These are phyloP conservation scores for Rhizopus stolonifer DNA, from an alignment of 371 early-diverging fungal species.

Conservation along the genomic window DNA sequence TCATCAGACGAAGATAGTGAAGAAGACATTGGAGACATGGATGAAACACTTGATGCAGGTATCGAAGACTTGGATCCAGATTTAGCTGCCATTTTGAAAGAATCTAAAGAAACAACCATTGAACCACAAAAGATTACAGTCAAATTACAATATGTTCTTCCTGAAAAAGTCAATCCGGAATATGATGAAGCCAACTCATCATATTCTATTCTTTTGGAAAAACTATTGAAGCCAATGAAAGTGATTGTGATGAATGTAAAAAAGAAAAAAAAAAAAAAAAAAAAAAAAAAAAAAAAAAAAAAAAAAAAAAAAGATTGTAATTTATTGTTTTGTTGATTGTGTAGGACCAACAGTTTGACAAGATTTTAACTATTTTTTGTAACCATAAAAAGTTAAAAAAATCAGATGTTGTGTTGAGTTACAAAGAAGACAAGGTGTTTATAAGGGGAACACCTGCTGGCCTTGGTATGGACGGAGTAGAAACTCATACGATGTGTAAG, in stretches of 20 bases:
- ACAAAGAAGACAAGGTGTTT: constrained; percentile 33
- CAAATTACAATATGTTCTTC: constrained; percentile 30
- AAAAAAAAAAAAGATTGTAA: no score
- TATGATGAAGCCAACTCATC: neutral
- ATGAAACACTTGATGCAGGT: no score
- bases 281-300: no score
- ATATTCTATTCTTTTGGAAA: constrained; percentile 2
- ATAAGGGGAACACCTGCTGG: constrained; percentile 40
- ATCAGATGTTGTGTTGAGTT: constrained; percentile 30
- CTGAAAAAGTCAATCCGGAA: no score
- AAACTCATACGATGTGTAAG: constrained; percentile 25
- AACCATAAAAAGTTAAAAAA: constrained; percentile 25
- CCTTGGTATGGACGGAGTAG: constrained; percentile 27
- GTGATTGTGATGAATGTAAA: constrained; percentile 42
- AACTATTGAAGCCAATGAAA: constrained; percentile 29
- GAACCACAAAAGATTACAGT: constrained; percentile 30
- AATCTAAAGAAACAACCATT: neutral
- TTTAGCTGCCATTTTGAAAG: constrained; percentile 13
- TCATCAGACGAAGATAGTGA: neutral
- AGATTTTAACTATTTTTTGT: constrained; percentile 26
- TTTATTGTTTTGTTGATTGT: no score
- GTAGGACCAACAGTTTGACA: constrained; percentile 38
- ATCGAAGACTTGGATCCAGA: constrained; percentile 46
- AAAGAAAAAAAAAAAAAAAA: neutral
- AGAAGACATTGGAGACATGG: neutral